Evolutionary conservation across 2,329 filamentous ascomycete genomes (phyloP).

Genomic region (Ramularia collo-cygni): DNA sequence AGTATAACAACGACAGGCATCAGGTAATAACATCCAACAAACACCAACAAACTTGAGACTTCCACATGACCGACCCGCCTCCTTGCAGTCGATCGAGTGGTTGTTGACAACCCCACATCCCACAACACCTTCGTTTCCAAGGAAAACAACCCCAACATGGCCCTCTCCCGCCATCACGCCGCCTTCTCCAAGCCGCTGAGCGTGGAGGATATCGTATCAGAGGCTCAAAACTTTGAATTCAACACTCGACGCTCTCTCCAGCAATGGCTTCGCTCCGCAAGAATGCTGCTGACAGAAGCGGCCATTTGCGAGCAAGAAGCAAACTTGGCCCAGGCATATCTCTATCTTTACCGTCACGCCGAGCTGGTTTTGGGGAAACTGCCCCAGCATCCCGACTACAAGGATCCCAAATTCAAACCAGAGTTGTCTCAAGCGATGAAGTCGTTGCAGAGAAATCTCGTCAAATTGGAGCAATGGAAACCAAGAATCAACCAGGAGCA

Average conservation of each 20-base stretch:
- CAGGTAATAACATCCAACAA: not conserved
- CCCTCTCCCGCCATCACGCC: slow-evolving; percentile 25
- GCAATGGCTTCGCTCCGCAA: slow-evolving; percentile 25
- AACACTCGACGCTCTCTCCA: slow-evolving; percentile 66
- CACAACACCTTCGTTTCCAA: too few species aligned
- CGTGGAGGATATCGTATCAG: slow-evolving; percentile 67
- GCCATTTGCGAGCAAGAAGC: slow-evolving; percentile 77
- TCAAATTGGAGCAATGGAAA: slow-evolving; percentile 69
- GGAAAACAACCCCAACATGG: too few species aligned
- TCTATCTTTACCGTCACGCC: slow-evolving; percentile 85
- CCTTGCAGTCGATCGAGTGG: too few species aligned
- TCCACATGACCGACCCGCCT: too few species aligned
- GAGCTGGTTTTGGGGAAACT: slow-evolving; percentile 74
- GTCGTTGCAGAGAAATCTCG: slow-evolving; percentile 58
- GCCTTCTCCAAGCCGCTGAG: slow-evolving; percentile 35
- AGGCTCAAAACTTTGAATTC: slow-evolving; percentile 76
- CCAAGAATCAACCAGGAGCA: slow-evolving; percentile 68
- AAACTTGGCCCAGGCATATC: slow-evolving; percentile 80
- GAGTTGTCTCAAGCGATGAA: slow-evolving; percentile 52
- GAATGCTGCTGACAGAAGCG: slow-evolving; percentile 51
- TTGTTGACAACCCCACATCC: too few species aligned
- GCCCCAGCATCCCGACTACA: slow-evolving; percentile 67
- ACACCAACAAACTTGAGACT: too few species aligned
- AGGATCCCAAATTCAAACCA: slow-evolving; percentile 52
- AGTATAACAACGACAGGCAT: too few species aligned